Conservation (phyloP, 169 alveolate genomes). For the Plasmodium cynomolgi region DNA sequence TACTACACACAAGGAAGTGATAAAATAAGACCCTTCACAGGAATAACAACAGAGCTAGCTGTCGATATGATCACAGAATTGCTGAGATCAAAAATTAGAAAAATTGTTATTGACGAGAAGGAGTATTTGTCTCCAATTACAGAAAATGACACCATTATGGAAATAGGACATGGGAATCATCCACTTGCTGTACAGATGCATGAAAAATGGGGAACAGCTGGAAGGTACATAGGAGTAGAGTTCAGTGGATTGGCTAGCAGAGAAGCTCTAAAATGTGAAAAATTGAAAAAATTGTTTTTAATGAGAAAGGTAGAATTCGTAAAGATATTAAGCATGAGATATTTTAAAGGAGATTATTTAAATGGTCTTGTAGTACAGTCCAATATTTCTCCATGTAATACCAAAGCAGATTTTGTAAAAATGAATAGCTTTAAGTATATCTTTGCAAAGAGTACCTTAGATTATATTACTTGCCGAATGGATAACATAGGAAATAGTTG, state of each 20-base stretch:
- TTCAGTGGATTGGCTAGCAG: slow-evolving; percentile 78
- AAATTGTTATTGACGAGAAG: slow-evolving; percentile 31
- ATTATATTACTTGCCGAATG: slow-evolving; percentile 84
- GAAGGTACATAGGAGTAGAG: slow-evolving; percentile 75
- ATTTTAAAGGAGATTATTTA: slow-evolving; percentile 33
- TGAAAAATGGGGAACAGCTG: slow-evolving; percentile 71
- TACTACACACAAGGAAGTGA: slow-evolving; percentile 56
- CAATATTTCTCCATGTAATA: slow-evolving; percentile 34
- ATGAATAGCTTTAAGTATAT: slow-evolving; percentile 49
- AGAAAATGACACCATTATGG: slow-evolving; percentile 76
- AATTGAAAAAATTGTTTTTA: slow-evolving; percentile 34
- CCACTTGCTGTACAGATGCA: slow-evolving; percentile 81
- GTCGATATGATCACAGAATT: slow-evolving; percentile 48
- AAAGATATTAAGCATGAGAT: slow-evolving; percentile 49
- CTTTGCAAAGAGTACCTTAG: slow-evolving; percentile 81
- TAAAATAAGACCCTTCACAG: slow-evolving; percentile 48
- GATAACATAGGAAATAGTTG: slow-evolving; percentile 20
- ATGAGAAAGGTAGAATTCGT: slow-evolving; percentile 61
- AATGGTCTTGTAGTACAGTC: slow-evolving; percentile 45
- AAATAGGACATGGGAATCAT: slow-evolving; percentile 86
- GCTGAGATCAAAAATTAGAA: slow-evolving; percentile 7
- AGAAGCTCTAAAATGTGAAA: slow-evolving; percentile 74
- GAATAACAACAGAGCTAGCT: slow-evolving; percentile 70
- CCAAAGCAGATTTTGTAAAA: slow-evolving; percentile 42
- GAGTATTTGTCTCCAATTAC: slow-evolving; percentile 56